Percentiles rank a stretch among this genome's conserved stretches.
Evolutionary conservation across 257 asterid species (phyloP).

Genomic region (Petunia secreta): DNA sequence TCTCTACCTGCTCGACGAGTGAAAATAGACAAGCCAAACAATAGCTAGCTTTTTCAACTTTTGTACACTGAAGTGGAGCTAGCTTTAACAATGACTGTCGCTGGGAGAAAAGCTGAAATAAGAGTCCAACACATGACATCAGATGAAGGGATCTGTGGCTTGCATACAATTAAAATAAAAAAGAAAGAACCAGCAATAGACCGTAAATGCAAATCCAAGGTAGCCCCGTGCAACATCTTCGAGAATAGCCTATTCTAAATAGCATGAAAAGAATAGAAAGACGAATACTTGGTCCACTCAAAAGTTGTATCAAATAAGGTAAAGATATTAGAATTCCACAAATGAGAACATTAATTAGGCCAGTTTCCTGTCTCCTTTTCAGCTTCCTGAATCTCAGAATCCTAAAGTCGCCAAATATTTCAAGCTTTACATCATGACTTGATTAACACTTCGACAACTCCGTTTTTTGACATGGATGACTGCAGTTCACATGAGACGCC

Average conservation of each 20-base stretch:
- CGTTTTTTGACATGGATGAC: neutral
- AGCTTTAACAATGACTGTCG: conserved; percentile 65
- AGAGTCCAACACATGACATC: conserved; percentile 1
- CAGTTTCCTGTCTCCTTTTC: neutral
- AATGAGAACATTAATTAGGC: neutral
- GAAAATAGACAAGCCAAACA: conserved; percentile 87
- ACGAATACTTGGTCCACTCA: neutral
- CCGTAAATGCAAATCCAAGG: neutral
- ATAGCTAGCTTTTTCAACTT: conserved; percentile 73
- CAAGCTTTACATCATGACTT: neutral
- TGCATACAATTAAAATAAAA: neutral
- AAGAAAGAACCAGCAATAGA: neutral
- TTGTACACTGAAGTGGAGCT: conserved; percentile 47
- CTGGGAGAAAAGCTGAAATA: conserved; percentile 65
- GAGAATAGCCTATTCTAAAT: neutral
- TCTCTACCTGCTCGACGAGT: conserved; percentile 87
- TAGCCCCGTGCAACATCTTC: neutral
- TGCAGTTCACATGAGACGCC: neutral
- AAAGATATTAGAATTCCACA: neutral
- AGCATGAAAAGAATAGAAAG: neutral
- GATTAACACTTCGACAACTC: neutral
- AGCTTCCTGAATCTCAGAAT: neutral
- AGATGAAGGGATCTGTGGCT: conserved; percentile 10
- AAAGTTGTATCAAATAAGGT: neutral
- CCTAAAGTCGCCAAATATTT: neutral